phyloP scores from a whole-genome alignment of 345 rosid species.

The Tarenaya hassleriana region DNA sequence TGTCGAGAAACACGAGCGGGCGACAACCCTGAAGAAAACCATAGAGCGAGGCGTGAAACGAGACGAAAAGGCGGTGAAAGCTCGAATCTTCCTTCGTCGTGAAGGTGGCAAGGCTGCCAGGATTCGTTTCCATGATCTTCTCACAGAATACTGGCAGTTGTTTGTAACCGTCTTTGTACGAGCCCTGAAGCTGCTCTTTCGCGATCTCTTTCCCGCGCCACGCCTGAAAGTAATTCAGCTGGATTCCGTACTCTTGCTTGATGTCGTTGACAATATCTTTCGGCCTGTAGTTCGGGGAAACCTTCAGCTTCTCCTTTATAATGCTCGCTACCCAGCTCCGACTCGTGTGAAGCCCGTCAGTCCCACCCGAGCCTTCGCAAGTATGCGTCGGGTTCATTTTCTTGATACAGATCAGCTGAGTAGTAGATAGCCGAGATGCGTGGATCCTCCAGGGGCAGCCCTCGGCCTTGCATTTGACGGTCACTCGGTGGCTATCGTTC shows the following conservation, averaged over 20 bases:
- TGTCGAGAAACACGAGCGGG: constrained; percentile 85
- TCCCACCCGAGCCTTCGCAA: constrained; percentile 70
- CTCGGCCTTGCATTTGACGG: constrained; percentile 92
- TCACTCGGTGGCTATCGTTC: constrained; percentile 92
- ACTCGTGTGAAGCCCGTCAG: constrained; percentile 77
- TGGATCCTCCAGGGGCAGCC: constrained; percentile 98
- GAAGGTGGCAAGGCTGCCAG: constrained; percentile 75
- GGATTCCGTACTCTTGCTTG: constrained; percentile 81
- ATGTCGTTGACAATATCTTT: constrained; percentile 87
- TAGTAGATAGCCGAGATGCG: constrained; percentile 85
- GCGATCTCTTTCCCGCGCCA: constrained; percentile 99
- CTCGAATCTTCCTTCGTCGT: constrained; percentile 90
- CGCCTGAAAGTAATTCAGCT: constrained; percentile 86
- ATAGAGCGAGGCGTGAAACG: constrained; percentile 70
- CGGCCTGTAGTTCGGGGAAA: constrained; percentile 76
- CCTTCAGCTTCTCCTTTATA: constrained; percentile 81
- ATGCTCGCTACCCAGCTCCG: constrained; percentile 95
- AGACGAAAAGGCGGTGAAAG: constrained; percentile 81
- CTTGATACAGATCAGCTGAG: constrained; percentile 83
- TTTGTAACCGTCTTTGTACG: constrained; percentile 82
- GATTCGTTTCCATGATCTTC: constrained; percentile 80
- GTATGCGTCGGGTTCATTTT: constrained; percentile 84
- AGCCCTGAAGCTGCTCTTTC: constrained; percentile 93
- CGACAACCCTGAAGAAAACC: constrained; percentile 83
- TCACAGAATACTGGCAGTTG: constrained; percentile 71